Conservation (phyloP, 1,139 yeast genomes). For the Suhomyces bokatorum region DNA sequence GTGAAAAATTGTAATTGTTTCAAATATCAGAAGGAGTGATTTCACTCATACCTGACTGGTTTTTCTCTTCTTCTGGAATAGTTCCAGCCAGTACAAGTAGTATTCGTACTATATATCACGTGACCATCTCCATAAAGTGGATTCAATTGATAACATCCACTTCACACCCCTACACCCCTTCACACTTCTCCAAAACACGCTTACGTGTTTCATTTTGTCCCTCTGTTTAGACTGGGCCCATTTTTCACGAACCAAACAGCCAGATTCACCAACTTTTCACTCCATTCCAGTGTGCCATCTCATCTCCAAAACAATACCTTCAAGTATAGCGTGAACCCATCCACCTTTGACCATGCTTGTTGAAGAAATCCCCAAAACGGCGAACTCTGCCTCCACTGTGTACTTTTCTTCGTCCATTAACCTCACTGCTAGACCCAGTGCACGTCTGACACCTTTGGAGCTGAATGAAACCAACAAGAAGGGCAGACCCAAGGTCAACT, state of each 20-base stretch:
- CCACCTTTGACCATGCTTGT: constrained; percentile 34
- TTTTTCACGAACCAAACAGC: too few species aligned
- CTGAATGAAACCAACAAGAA: constrained; percentile 24
- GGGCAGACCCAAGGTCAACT: constrained; percentile 45
- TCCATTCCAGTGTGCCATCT: background rate
- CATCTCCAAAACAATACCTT: background rate
- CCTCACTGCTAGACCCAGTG: constrained; percentile 40
- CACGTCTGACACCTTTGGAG: constrained; percentile 23
- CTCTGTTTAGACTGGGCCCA: background rate
- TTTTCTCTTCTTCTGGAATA: too few species aligned
- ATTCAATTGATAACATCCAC: too few species aligned
- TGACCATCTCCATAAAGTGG: too few species aligned
- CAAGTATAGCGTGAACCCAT: background rate
- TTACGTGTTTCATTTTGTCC: background rate
- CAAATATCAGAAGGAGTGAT: too few species aligned
- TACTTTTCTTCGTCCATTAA: constrained; percentile 49
- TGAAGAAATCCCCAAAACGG: constrained; percentile 46
- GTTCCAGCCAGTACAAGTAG: too few species aligned
- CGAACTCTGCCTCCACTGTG: constrained; percentile 36
- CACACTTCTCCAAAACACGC: too few species aligned
- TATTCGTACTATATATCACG: too few species aligned
- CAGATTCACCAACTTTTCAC: background rate
- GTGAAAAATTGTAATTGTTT: too few species aligned
- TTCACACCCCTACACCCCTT: too few species aligned
- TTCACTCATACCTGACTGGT: too few species aligned